Base-by-base conservation (phyloP, 768 basidiomycete genomes). In the Termitomyces sp. region DNA sequence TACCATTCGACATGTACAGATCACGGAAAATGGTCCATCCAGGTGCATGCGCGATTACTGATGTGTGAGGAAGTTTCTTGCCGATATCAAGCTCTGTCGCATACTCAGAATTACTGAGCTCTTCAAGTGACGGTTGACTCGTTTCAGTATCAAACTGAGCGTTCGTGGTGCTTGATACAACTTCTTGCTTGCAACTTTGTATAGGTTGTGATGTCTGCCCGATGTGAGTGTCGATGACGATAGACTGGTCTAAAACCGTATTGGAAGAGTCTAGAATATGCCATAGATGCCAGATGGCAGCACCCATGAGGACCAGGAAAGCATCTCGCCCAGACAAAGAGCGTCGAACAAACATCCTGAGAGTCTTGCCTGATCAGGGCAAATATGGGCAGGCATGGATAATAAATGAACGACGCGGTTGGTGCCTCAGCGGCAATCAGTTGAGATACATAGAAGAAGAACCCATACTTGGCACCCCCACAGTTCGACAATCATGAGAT, bases 21-120 rank as follows among this genome's bases (percentile, higher is more conserved):
- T 93, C 85, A 27, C 79, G 79, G 69, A 91, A 91, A 32, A 93
- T 71, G 0, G 93, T 93, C 91, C 92, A 94, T 40, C 92, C 91
- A 28, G 85, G 85, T 5, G 84, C 85, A 54, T 90, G 88, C 23
- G 81, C 76, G 12, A 84, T 68, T 28, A 90, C 64, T 14, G 77
- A 72, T 0, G 88, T 89, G 45, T 76, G 71, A 0, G 83, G 83
- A 3, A 88, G 54, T 16, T 59, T 50, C 6, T 53, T 35, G 25
- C 51, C 57, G n/a, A 63, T 9, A 28, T 16, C 25, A 21, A 42
- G 19, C 45, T n/a, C 45, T 27, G 7, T 27, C 7, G 45, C 23
- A 14, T 30, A 14, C 28, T 10, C 27, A 45, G 54, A 23, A 56
- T 32, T 28, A 42, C 19, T 11, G 46, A 45, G 1, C 46, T 49